These are phyloP conservation scores for Diutina mesorugosa DNA, from an alignment of 1,139 yeast genomes.

Conservation along the genomic window DNA sequence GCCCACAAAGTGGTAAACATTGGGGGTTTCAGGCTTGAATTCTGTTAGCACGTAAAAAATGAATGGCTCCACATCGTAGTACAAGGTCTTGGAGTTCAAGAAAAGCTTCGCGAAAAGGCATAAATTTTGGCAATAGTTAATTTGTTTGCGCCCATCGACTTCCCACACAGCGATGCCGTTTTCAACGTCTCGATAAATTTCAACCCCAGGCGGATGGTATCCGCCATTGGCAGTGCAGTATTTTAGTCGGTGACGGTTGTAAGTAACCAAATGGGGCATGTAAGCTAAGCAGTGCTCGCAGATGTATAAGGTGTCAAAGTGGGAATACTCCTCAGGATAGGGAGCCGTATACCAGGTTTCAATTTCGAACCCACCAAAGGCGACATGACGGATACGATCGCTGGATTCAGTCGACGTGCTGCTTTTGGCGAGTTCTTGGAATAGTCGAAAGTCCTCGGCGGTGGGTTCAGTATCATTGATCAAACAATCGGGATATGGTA, in stretches of 20 bases:
- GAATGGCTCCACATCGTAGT: conserved; percentile 93
- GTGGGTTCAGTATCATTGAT: conserved; percentile 54
- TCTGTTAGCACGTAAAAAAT: conserved; percentile 78
- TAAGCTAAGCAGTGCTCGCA: conserved; percentile 84
- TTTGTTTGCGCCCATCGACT: conserved; percentile 80
- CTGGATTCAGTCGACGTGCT: background rate
- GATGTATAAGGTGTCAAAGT: conserved; percentile 47
- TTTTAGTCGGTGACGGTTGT: conserved; percentile 59
- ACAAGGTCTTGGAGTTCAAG: conserved; percentile 79
- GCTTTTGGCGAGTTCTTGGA: conserved; percentile 17
- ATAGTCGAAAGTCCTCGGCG: conserved; percentile 32
- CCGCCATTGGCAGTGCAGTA: conserved; percentile 39
- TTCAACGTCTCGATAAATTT: conserved; percentile 56
- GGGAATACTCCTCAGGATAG: conserved; percentile 77
- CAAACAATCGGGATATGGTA: conserved; percentile 45
- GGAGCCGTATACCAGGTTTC: conserved; percentile 93
- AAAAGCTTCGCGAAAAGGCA: conserved; percentile 84
- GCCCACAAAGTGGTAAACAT: conserved; percentile 73
- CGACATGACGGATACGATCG: conserved; percentile 35
- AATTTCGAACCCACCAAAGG: conserved; percentile 59
- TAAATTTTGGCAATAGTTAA: conserved; percentile 74
- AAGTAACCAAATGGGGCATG: conserved; percentile 57
- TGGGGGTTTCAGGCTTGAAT: conserved; percentile 32
- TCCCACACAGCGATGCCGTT: conserved; percentile 66
- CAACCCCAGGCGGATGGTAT: conserved; percentile 80